Evolutionary conservation across 2,329 filamentous ascomycete genomes (phyloP).

Genomic region (Lecanicillium sp.): DNA sequence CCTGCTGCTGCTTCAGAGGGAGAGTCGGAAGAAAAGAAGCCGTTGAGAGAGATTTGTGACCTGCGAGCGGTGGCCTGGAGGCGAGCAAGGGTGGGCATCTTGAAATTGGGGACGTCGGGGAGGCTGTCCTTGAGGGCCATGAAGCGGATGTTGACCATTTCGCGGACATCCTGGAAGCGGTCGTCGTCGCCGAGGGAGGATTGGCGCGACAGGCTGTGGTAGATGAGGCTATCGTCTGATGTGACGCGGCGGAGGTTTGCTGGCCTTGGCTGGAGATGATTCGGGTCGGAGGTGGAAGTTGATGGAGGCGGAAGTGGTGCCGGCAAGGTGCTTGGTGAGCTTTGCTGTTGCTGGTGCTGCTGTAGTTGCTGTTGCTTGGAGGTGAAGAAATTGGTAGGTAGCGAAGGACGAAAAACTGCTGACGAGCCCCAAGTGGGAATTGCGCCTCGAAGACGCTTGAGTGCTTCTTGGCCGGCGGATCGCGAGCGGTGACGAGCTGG

Average conservation of each 20-base stretch:
- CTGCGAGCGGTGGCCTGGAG: conserved; percentile 28
- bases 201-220: conserved; percentile 65
- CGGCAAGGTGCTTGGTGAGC: not conserved
- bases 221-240: conserved; percentile 67
- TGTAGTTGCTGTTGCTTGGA: not conserved
- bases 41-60: conserved; percentile 24
- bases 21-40: conserved; percentile 18
- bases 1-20: not conserved
- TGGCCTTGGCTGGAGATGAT: conserved; percentile 11
- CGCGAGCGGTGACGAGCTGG: conserved; percentile 39
- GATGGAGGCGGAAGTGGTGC: not conserved
- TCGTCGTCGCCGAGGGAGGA: conserved; percentile 81
- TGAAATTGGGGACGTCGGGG: conserved; percentile 71
- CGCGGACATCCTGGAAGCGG: conserved; percentile 69
- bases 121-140: conserved; percentile 87
- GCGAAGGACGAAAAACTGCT: conserved; percentile 28
- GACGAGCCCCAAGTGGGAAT: conserved; percentile 40
- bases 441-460: conserved; percentile 48
- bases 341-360: not conserved
- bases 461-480: conserved; percentile 47
- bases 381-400: conserved; percentile 21
- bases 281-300: not conserved
- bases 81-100: conserved; percentile 54
- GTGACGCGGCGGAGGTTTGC: conserved; percentile 24
- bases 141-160: conserved; percentile 79